Percentiles rank a stretch among this genome's conserved stretches.
phyloP scores from a whole-genome alignment of 208 protist species.

The Leishmania tropica region DNA sequence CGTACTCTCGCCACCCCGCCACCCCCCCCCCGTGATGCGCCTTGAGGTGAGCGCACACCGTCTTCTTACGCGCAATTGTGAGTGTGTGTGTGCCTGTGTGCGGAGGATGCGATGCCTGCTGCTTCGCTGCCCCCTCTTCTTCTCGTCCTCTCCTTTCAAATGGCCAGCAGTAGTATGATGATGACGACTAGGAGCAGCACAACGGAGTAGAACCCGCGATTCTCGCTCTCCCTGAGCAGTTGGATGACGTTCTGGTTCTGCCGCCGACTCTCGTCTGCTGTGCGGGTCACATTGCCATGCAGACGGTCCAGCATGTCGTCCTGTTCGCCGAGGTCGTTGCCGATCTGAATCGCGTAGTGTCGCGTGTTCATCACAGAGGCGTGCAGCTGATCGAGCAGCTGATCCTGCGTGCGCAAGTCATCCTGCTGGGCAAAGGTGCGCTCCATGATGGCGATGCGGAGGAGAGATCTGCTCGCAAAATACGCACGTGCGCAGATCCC shows the following conservation, averaged over 20 bases:
- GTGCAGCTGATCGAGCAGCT: conserved; percentile 85
- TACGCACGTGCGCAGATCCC: not conserved
- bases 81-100: not conserved
- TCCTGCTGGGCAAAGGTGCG: conserved; percentile 20
- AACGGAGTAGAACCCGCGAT: conserved; percentile 67
- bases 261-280: conserved; percentile 69
- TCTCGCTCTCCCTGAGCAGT: conserved; percentile 73
- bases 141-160: conserved; percentile 29
- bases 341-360: conserved; percentile 79
- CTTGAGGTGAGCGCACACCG: not conserved
- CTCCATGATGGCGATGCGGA: conserved; percentile 11
- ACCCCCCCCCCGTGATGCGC: not conserved
- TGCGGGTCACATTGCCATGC: conserved; percentile 53
- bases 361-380: conserved; percentile 84
- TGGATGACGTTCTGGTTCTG: conserved; percentile 80
- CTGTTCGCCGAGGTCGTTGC: conserved; percentile 70
- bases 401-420: conserved; percentile 61
- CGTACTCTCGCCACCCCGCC: not conserved
- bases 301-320: conserved; percentile 78
- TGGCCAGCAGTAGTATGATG: conserved; percentile 66
- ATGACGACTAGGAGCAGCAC: conserved; percentile 71
- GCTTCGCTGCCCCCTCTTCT: not conserved
- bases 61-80: not conserved
- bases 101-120: not conserved
- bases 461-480: not conserved